A percentile compares a stretch with the other conserved stretches of the same genome.
Evolutionary conservation across 2,329 filamentous ascomycete species (phyloP).

Genomic region (Didymella keratinophila): DNA sequence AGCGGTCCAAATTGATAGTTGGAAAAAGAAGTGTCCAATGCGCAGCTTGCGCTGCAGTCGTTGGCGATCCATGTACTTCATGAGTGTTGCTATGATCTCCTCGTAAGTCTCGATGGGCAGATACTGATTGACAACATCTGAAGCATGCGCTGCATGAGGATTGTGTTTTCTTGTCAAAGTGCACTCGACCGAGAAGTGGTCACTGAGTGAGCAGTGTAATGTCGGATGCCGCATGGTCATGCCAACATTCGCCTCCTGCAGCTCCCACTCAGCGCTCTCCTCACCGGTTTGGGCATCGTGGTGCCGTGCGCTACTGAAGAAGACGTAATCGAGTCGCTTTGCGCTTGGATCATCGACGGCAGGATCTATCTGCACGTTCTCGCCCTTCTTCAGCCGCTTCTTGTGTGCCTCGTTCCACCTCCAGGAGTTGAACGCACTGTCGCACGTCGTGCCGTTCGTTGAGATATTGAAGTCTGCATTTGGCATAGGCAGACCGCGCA

Average conservation of each 20-base stretch:
- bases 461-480: constrained; percentile 78
- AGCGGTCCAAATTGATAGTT: constrained; percentile 72
- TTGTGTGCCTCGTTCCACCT: constrained; percentile 79
- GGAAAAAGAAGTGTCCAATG: constrained; percentile 74
- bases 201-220: constrained; percentile 85
- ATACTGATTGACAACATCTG: constrained; percentile 36
- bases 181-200: constrained; percentile 91
- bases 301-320: constrained; percentile 61
- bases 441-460: constrained; percentile 87
- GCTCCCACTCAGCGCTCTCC: constrained; percentile 65
- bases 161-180: constrained; percentile 62
- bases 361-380: constrained; percentile 69
- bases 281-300: constrained; percentile 39
- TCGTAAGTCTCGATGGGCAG: constrained; percentile 67
- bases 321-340: constrained; percentile 95
- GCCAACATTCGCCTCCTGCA: constrained; percentile 74
- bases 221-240: constrained; percentile 84
- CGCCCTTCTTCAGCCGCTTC: constrained; percentile 71
- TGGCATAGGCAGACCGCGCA: constrained; percentile 72
- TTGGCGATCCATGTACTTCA: constrained; percentile 75
- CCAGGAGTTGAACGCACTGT: constrained; percentile 90
- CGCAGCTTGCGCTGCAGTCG: constrained; percentile 74
- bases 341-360: constrained; percentile 74
- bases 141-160: constrained; percentile 15
- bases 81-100: constrained; percentile 75